Conservation (phyloP, 768 basidiomycete species). For the Brasilioporus rufonigricans region DNA sequence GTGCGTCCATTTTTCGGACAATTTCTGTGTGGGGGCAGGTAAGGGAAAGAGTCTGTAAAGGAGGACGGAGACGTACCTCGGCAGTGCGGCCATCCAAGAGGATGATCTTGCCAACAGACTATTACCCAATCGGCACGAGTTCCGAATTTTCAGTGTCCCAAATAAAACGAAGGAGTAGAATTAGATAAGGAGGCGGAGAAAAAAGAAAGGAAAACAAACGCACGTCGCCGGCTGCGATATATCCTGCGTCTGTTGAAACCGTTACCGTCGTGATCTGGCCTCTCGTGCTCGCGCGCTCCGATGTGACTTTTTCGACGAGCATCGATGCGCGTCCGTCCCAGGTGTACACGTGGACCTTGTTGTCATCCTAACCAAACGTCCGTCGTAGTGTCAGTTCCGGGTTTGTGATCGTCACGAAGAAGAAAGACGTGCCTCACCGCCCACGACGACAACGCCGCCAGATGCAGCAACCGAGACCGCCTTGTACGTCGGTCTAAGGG, state of each 20-base stretch:
- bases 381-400: too few species aligned
- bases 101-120: constrained; percentile 82
- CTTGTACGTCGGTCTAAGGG: constrained; percentile 48
- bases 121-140: neutral
- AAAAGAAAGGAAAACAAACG: constrained; percentile 29
- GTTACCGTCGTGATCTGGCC: constrained; percentile 71
- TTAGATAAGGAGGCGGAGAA: neutral
- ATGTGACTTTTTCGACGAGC: constrained; percentile 51
- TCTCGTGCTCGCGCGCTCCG: constrained; percentile 58
- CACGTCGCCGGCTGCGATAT: constrained; percentile 86
- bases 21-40: constrained; percentile 42
- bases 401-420: too few species aligned
- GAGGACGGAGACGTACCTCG: constrained; percentile 35
- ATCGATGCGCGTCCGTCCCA: constrained; percentile 59
- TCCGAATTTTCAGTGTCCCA: neutral
- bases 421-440: constrained; percentile 59
- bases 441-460: constrained; percentile 60
- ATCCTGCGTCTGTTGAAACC: constrained; percentile 73
- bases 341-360: constrained; percentile 68
- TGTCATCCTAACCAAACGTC: constrained; percentile 66
- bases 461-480: constrained; percentile 59
- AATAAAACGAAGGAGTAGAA: too few species aligned
- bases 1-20: constrained; percentile 81
- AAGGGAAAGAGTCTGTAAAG: neutral
- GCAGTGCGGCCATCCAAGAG: constrained; percentile 70